Evolutionary conservation across 1,284 basidiomycete genomes (phyloP), one percentile per base, ranked within the genome.

Genomic region (Agaricales sp.): DNA sequence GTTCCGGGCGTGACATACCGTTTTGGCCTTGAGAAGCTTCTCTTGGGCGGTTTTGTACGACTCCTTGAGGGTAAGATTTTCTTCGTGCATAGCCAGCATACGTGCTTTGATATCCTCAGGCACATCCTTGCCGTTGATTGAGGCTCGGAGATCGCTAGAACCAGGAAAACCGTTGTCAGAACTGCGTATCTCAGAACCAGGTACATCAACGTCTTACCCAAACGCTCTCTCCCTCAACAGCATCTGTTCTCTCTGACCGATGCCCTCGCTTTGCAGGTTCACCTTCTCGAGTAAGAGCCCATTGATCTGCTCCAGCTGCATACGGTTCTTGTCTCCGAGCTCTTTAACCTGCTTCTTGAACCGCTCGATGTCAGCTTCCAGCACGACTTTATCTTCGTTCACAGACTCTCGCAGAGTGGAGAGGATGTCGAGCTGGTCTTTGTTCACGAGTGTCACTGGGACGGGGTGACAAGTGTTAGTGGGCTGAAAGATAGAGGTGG

Each of bases 221-320:
- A 88, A 80, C 55, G 85, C 83, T 47, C 83, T 77, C 60, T 91
- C 87, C 47, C 88, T 77, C 59, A 87, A 82, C 30, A 95, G 68
- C 75, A 89, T 81, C 61, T 72, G 78, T 61, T 94, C 92, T 51
- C 90, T 73, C 58, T 91, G 87, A 23, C 82, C 82, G 55, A 94
- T 90, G 20, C 87, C 82, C 45, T 92, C 87, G 55, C 80, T 84
- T 64, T 96, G 94, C 44, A 96, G 66, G 57, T 78, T 88, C 51
- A 96, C 85, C 69, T 97, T 97, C 63, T 97, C 94, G 50, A 95
- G 70, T 2, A 98, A 68, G 30, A 97, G 71, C 3, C 66, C 75
- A 57, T 93, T 92, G 61, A 93, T 80, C 63, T 95, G 91, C 66
- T 94, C 91, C 39, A 93, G 77, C 59, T 94, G 90, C 82, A 93